Conservation (phyloP, 148 eudicot species). For the Simmondsia chinensis region DNA sequence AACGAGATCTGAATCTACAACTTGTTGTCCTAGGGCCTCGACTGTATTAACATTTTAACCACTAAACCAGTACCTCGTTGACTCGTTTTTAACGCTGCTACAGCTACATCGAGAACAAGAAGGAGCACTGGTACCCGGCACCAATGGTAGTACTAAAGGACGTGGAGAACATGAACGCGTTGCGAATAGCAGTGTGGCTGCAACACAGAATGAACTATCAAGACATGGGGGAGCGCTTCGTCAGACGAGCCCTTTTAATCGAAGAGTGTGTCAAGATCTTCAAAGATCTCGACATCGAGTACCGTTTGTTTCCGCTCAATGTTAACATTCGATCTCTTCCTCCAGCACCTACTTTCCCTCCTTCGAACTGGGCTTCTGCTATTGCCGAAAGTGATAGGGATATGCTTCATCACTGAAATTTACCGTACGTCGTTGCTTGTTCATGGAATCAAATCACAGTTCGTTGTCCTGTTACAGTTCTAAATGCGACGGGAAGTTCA, state of each 20-base stretch:
- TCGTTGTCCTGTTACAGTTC: too few relatives aligned
- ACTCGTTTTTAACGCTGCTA: neutral
- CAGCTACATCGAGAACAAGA: slow-evolving; percentile 52
- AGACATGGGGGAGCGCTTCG: slow-evolving; percentile 48
- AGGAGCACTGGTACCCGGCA: slow-evolving; percentile 55
- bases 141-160: slow-evolving; percentile 44
- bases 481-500: too few relatives aligned
- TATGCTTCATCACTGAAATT: slow-evolving; percentile 6
- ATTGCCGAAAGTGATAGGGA: slow-evolving; percentile 6
- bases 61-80: neutral
- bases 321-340: slow-evolving; percentile 37
- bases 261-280: slow-evolving; percentile 57
- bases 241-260: slow-evolving; percentile 33
- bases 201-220: slow-evolving; percentile 62
- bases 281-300: slow-evolving; percentile 55
- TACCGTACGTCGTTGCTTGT: too few relatives aligned
- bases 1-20: too few relatives aligned
- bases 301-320: slow-evolving; percentile 35
- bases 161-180: slow-evolving; percentile 17
- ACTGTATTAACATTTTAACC: too few relatives aligned
- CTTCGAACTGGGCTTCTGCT: slow-evolving; percentile 17
- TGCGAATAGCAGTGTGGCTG: slow-evolving; percentile 52
- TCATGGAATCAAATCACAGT: too few relatives aligned
- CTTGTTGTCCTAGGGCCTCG: too few relatives aligned
- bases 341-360: slow-evolving; percentile 9